phyloP scores from a whole-genome alignment of 2,329 filamentous ascomycete genomes.

The Ustulina deusta region DNA sequence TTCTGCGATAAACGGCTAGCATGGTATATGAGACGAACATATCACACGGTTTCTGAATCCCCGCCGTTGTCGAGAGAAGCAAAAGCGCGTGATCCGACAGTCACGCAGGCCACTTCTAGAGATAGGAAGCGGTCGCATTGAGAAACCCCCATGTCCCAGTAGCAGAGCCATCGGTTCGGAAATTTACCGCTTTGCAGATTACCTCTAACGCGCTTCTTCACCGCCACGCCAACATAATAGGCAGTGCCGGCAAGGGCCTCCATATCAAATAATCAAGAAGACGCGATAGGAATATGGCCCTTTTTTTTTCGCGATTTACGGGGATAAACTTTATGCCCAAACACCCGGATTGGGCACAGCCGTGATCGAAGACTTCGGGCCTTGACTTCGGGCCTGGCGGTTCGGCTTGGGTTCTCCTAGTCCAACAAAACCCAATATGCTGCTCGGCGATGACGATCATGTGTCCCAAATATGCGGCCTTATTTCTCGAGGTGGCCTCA shows the following conservation, averaged over 20 bases:
- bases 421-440: slow-evolving; percentile 31
- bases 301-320: slow-evolving; percentile 14
- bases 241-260: slow-evolving; percentile 9
- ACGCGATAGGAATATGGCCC: slow-evolving; percentile 11
- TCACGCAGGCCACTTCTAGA: background rate
- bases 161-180: background rate
- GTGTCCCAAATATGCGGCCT: slow-evolving; percentile 18
- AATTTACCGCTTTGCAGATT: background rate
- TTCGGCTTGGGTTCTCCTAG: slow-evolving; percentile 25
- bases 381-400: slow-evolving; percentile 6
- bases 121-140: background rate
- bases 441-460: slow-evolving; percentile 15
- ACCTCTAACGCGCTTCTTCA: slow-evolving; percentile 15
- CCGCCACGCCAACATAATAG: slow-evolving; percentile 16
- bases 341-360: background rate
- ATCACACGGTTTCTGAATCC: background rate
- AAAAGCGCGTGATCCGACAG: background rate
- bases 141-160: slow-evolving; percentile 1
- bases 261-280: slow-evolving; percentile 26
- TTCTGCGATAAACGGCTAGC: background rate
- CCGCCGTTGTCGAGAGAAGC: background rate
- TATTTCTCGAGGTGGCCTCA: background rate
- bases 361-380: slow-evolving; percentile 12
- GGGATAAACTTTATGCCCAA: slow-evolving; percentile 12
- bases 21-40: background rate